Base-by-base conservation (phyloP, 1,284 basidiomycete genomes). In the Trichosporon asahii region DNA sequence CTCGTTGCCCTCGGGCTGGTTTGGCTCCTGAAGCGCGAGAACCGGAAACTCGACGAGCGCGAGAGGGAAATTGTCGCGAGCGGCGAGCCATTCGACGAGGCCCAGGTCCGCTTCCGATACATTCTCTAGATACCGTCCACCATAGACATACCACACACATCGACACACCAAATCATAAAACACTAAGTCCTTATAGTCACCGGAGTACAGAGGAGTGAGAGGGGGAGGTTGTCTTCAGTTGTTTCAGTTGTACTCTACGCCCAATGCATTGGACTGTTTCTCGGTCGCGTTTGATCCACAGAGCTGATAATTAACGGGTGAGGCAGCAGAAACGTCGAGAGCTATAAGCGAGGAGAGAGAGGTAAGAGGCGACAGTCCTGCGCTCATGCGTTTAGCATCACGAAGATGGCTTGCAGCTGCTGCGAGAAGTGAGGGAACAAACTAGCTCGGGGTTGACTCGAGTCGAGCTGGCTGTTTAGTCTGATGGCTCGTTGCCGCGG, bases 1-100 rank as follows among this genome's bases (percentile, higher is more conserved):
- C 3, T 73, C 33, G 55, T 67, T 21, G 49, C 60, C 0, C 3
- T 68, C 33, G 25, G 60, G 12, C 70, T 71, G 35, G 37, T 63
- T 11, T 65, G 25, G 37, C 66, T 68, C 21, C 31, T 70, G 35
- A 65, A 66, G 35, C 66, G 68, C 14, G 68, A 68, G 27, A 71
- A 71, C 60, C 18, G 40, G 15, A 49, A 46, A 12, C 66, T 71
- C 1, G 70, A 71, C 27, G 44, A 33, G 57, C 21, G 68, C 33
- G 70, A 68, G 57, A 11, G 25, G 25, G 37, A 21, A 37, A 12
- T 37, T 37, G 23, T 31, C 9, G 53, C 64, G 6, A 65, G 29
- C 27, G 68, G 53, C 7, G 14, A 15, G 3, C 53, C 49, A 2
- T 35, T 21, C 2, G 64, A 65, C 18, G 35, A 44, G 35, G 64